Conservation (phyloP, 2,329 filamentous ascomycete species). For the Ophiognomonia clavigignenti-juglandacearum region DNA sequence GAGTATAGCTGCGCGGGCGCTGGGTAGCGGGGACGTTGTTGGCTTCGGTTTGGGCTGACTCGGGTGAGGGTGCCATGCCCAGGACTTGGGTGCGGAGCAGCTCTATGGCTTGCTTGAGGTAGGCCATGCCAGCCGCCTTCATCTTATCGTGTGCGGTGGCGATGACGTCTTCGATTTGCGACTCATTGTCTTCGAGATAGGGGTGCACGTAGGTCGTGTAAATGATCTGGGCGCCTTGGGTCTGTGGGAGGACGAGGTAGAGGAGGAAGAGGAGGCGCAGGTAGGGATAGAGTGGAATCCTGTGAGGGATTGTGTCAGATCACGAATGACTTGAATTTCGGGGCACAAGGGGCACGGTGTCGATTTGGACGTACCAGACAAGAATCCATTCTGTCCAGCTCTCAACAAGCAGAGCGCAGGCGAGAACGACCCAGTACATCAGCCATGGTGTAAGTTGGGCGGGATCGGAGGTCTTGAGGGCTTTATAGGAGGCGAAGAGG, state of each 20-base stretch:
- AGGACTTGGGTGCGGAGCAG: conserved; percentile 70
- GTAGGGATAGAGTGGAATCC: conserved; percentile 92
- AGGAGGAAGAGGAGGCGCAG: conserved; percentile 81
- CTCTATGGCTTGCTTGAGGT: conserved; percentile 67
- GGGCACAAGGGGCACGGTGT: not conserved
- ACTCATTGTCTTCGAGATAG: conserved; percentile 81
- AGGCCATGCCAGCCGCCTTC: conserved; percentile 70
- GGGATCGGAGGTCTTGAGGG: conserved; percentile 86
- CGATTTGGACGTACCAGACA: conserved; percentile 57
- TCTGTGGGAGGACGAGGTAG: conserved; percentile 95
- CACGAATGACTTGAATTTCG: not conserved
- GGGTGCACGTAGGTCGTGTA: conserved; percentile 85
- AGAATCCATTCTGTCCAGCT: conserved; percentile 86
- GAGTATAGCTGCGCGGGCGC: conserved; percentile 59
- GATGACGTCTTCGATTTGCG: conserved; percentile 86
- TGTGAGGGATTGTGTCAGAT: conserved; percentile 24
- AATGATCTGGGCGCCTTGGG: conserved; percentile 82
- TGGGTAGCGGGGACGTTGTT: conserved; percentile 33
- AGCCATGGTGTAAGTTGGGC: conserved; percentile 92
- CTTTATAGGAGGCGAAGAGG: conserved; percentile 96
- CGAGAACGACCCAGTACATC: conserved; percentile 97
- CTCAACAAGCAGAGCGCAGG: conserved; percentile 75
- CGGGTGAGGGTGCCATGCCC: conserved; percentile 60
- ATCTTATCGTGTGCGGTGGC: conserved; percentile 73
- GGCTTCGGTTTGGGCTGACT: conserved; percentile 34